Base-by-base conservation (phyloP, 306 rosid genomes). In the Inga laurina region DNA sequence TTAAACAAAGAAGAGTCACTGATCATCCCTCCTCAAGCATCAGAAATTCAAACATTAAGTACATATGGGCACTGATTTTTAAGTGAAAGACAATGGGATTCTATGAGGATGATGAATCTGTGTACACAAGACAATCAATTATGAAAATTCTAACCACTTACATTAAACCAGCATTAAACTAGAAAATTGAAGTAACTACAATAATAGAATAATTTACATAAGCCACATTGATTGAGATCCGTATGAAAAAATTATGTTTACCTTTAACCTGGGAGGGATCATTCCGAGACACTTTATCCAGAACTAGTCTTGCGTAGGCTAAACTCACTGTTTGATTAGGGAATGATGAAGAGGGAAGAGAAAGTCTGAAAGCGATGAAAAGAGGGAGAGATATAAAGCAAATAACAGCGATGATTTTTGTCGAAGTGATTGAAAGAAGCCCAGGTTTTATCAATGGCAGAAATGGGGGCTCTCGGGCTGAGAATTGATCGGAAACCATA, bases 321-420 rank as follows among this genome's bases (percentile, higher is more conserved):
- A 86, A 86, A 34, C 80, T 80, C 66, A 30, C 39, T 37, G 66
- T 30, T 10, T 34, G 91, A 86, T 84, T 72, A n/a, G 75, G 67
- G 34, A 79, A 67, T 10, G 80, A 39, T 0, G 86, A 54, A 39
- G 39, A 61, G 16, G 86, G 76, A 70, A 88, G 80, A 49, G 76
- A 34, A 39, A 88, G 79, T 18, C 74, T 67, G 39, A 88, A 66
- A 3, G 84, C 52, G 79, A 79, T 67, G 8, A 86, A 54, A 77
- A 88, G 75, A 2, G 89, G 86, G 72, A 90, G 74, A 61, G 78
- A 79, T 11, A 86, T 49, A 46, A 90, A 35, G 44, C 62, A 81
- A 81, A 71, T 30, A 54, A 67, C 3, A 15, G 14, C 82, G 18
- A 88, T n/a, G 73, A 78, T n/a, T 83, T 86, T 83, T 48, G 73